A percentile compares a stretch with the other conserved stretches of the same genome.
Evolutionary conservation across 1,284 basidiomycete species (phyloP).

Genomic region (Trichosporon inkin): DNA sequence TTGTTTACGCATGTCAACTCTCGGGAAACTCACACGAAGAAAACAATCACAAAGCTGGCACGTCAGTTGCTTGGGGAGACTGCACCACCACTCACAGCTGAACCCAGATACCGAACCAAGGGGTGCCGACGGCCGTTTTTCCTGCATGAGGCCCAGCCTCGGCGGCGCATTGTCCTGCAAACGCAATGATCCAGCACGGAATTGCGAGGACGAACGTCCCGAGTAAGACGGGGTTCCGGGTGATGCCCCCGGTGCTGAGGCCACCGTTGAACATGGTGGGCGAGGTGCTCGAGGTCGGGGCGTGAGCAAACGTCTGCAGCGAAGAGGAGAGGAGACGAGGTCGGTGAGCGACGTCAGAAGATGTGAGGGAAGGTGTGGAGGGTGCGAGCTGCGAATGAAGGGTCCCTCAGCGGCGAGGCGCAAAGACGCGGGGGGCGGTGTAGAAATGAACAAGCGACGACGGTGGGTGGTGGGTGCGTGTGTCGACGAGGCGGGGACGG

Average conservation of each 20-base stretch:
- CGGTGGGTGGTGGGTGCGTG: neutral
- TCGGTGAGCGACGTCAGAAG: neutral
- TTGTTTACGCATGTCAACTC: neutral
- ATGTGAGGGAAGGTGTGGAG: neutral
- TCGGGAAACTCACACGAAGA: constrained; percentile 37
- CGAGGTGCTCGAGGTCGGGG: constrained; percentile 5
- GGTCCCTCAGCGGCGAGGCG: neutral
- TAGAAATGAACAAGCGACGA: neutral
- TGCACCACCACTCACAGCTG: constrained; percentile 31
- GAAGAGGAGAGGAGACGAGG: neutral
- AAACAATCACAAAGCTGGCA: constrained; percentile 38
- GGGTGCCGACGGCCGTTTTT: constrained; percentile 51
- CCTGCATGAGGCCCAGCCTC: constrained; percentile 12
- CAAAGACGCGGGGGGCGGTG: neutral
- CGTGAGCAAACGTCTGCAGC: neutral
- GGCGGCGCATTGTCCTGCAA: constrained; percentile 53
- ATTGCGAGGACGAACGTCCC: constrained; percentile 76
- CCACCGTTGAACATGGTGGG: constrained; percentile 32
- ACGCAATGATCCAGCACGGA: constrained; percentile 89
- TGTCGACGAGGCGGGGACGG: too few species aligned
- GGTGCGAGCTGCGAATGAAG: constrained; percentile 1
- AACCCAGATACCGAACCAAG: constrained; percentile 87
- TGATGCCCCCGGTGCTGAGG: constrained; percentile 54
- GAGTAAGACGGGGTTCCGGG: constrained; percentile 84
- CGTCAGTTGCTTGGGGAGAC: neutral